Percentiles rank a stretch among this genome's conserved stretches.
phyloP scores from a whole-genome alignment of 257 asterid species.

The Solanum pimpinellifolium region DNA sequence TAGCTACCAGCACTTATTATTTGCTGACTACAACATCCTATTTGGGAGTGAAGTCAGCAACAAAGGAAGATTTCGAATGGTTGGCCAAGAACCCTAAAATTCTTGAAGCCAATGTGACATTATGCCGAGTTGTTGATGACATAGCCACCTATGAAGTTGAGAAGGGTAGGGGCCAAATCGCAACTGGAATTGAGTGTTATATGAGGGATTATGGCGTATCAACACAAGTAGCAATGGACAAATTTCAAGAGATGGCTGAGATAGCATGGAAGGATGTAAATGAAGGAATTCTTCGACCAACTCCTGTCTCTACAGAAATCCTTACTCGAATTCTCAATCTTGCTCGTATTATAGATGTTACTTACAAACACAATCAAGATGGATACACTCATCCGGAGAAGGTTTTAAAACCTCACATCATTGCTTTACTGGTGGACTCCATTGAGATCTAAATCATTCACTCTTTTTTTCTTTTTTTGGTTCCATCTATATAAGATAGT shows the following conservation, averaged over 20 bases:
- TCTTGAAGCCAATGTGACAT: neutral
- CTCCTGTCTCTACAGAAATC: slow-evolving; percentile 1
- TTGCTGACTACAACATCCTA: slow-evolving; percentile 21
- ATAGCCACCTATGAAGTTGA: slow-evolving; percentile 5
- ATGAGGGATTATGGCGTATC: slow-evolving; percentile 25
- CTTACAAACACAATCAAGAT: slow-evolving; percentile 22
- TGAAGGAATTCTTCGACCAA: slow-evolving; percentile 19
- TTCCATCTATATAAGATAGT: neutral
- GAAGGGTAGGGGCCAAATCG: slow-evolving; percentile 34
- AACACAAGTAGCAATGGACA: slow-evolving; percentile 24
- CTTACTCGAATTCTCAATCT: slow-evolving; percentile 15
- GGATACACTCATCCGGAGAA: slow-evolving; percentile 37
- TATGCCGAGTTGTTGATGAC: neutral
- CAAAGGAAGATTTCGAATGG: neutral
- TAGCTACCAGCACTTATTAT: neutral
- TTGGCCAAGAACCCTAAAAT: neutral
- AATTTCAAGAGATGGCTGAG: slow-evolving; percentile 14
- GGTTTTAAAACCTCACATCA: neutral
- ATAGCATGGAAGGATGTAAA: slow-evolving; percentile 46
- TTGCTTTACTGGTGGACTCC: slow-evolving; percentile 12
- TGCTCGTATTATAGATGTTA: slow-evolving; percentile 22
- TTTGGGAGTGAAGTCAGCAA: slow-evolving; percentile 12
- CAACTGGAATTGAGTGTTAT: slow-evolving; percentile 43
- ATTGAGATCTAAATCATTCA: neutral
- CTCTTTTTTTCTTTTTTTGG: neutral